These are phyloP conservation scores for Elongisporangium undulatum DNA, from an alignment of 352 stramenopile genomes.

Conservation along the genomic window DNA sequence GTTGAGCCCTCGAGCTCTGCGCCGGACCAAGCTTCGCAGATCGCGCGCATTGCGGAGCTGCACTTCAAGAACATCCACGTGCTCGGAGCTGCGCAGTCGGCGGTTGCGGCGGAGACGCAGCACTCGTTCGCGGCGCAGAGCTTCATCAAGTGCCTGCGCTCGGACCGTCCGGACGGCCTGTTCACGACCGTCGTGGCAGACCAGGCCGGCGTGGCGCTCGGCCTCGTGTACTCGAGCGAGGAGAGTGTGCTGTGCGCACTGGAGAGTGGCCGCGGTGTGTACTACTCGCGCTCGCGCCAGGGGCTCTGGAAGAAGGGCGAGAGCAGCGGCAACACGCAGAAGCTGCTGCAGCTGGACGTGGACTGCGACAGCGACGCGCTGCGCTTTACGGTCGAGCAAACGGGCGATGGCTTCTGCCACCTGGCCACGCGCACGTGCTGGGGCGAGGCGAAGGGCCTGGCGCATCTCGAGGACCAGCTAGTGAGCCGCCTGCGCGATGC, in stretches of 20 bases:
- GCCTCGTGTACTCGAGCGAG: conserved; percentile 94
- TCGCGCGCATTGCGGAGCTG: conserved; percentile 46
- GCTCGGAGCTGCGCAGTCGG: conserved; percentile 21
- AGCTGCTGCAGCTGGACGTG: conserved; percentile 89
- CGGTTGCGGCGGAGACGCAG: conserved; percentile 2
- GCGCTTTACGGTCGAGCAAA: conserved; percentile 92
- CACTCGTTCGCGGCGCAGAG: conserved; percentile 28
- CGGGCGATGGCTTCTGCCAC: conserved; percentile 70
- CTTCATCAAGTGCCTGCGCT: conserved; percentile 82
- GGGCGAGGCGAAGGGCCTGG: conserved; percentile 83
- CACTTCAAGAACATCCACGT: conserved; percentile 64
- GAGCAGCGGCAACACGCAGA: conserved; percentile 92
- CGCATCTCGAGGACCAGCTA: conserved; percentile 89
- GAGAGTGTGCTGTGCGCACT: conserved; percentile 91
- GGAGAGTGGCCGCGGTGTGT: conserved; percentile 87
- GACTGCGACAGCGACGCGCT: conserved; percentile 96
- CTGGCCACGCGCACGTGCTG: conserved; percentile 93
- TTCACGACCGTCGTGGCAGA: conserved; percentile 95
- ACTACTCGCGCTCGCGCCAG: conserved; percentile 92
- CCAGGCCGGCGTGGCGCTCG: conserved; percentile 80
- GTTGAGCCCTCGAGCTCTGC: conserved; percentile 26
- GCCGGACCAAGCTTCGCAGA: conserved; percentile 12
- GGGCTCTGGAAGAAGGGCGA: conserved; percentile 95
- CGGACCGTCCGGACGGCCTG: conserved; percentile 88
- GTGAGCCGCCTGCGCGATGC: conserved; percentile 81